These are phyloP conservation scores for Rhynchospora breviuscula DNA, from an alignment of 176 grass and related monocot genomes.

Conservation along the genomic window DNA sequence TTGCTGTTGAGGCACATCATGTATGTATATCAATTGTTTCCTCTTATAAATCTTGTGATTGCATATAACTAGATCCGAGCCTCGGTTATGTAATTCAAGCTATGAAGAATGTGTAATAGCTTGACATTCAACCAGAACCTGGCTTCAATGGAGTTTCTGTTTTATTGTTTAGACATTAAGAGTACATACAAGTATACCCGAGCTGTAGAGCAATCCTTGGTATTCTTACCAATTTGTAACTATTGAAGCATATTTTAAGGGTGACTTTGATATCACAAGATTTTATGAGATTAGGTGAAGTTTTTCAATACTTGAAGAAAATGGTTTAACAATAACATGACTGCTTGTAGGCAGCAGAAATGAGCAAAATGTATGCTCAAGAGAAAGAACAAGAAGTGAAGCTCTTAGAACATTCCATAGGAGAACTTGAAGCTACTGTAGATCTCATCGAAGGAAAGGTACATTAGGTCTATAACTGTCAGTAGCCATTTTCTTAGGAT, in stretches of 20 bases:
- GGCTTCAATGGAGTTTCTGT: background rate
- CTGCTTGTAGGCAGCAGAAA: constrained; percentile 56
- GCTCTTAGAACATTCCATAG: constrained; percentile 72
- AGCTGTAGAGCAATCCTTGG: background rate
- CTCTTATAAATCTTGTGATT: background rate
- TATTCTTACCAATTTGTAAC: background rate
- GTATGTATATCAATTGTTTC: constrained; percentile 35
- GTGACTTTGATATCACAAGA: background rate
- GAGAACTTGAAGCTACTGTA: constrained; percentile 83
- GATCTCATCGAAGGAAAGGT: constrained; percentile 73
- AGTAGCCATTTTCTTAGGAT: background rate
- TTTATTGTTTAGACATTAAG: background rate
- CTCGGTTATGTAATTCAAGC: background rate
- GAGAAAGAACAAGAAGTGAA: constrained; percentile 88
- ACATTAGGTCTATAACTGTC: constrained; percentile 10
- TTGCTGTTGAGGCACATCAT: constrained; percentile 64
- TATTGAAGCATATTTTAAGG: background rate
- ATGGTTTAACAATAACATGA: constrained; percentile 19
- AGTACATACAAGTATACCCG: background rate
- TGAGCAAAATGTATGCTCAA: constrained; percentile 60
- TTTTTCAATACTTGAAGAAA: background rate
- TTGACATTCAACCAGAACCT: background rate
- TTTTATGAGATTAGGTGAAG: background rate
- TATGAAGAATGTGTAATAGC: background rate
- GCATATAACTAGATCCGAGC: background rate